Percentiles rank a stretch among this genome's conserved stretches.
Evolutionary conservation across 2,329 filamentous ascomycete species (phyloP).

Genomic region (Fusarium euwallaceae): DNA sequence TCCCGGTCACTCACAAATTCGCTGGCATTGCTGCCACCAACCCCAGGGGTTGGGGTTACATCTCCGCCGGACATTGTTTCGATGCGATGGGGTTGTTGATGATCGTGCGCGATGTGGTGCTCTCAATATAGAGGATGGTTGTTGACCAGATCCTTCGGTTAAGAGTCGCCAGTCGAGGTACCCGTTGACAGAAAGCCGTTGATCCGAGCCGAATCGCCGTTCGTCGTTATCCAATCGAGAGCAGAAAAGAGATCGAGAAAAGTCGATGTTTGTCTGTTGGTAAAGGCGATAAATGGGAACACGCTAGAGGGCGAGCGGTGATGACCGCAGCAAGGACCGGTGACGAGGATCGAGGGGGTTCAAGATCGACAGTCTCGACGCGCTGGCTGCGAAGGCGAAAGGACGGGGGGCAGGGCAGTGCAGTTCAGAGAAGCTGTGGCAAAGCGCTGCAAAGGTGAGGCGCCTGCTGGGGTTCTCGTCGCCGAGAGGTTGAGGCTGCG

Average conservation of each 20-base stretch:
- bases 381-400: constrained; percentile 25
- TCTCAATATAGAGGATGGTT: constrained; percentile 1
- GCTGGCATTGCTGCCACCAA: constrained; percentile 83
- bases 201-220: constrained; percentile 31
- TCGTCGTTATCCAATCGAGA: constrained; percentile 18
- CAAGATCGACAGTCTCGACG: constrained; percentile 16
- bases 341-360: constrained; percentile 21
- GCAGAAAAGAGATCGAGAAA: constrained; percentile 4
- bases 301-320: constrained; percentile 19
- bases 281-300: constrained; percentile 6
- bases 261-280: not conserved
- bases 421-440: constrained; percentile 11
- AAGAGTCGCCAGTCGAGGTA: constrained; percentile 22
- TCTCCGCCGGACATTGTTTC: constrained; percentile 53
- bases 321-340: constrained; percentile 23
- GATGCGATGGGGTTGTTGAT: constrained; percentile 5
- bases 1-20: constrained; percentile 81
- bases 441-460: constrained; percentile 25
- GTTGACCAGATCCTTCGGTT: constrained; percentile 19
- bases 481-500: constrained; percentile 35
- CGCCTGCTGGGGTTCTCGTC: constrained; percentile 24
- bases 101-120: constrained; percentile 14
- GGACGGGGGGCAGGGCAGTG: not conserved
- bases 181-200: constrained; percentile 30
- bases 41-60: constrained; percentile 50